Evolutionary conservation across 495 filamentous ascomycete species (phyloP).

Genomic region (Talaromyces ruber): DNA sequence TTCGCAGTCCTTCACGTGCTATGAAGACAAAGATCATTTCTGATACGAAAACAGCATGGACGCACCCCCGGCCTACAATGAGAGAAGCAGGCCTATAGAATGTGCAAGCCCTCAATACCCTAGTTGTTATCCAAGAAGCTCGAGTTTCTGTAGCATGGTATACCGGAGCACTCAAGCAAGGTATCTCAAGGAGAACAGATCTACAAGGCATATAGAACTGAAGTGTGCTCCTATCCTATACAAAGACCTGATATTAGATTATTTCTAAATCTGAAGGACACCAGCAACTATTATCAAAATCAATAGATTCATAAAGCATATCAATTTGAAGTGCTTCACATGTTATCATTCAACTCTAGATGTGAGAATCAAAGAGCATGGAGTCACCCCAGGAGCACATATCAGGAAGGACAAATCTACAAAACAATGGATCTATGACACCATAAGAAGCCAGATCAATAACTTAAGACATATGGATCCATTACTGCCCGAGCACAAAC

Average conservation of each 20-base stretch:
- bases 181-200: neutral
- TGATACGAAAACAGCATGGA: too few relatives aligned
- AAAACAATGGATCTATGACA: neutral
- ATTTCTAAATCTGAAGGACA: neutral
- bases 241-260: neutral
- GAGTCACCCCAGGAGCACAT: neutral
- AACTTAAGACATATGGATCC: too few relatives aligned
- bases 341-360: neutral
- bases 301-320: neutral
- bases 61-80: too few relatives aligned
- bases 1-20: too few relatives aligned
- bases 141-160: neutral
- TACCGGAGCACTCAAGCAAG: neutral
- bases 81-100: too few relatives aligned
- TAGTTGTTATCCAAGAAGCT: too few relatives aligned
- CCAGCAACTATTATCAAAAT: neutral
- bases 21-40: too few relatives aligned
- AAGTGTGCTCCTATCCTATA: neutral
- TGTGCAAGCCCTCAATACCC: too few relatives aligned
- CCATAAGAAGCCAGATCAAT: neutral
- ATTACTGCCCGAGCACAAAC: too few relatives aligned
- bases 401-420: too few relatives aligned
- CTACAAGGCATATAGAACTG: neutral
- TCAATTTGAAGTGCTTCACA: neutral
- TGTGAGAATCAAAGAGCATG: neutral